Conservation (phyloP, 371 early-diverging fungal genomes). For the Amoeboaphelidium occidentale region DNA sequence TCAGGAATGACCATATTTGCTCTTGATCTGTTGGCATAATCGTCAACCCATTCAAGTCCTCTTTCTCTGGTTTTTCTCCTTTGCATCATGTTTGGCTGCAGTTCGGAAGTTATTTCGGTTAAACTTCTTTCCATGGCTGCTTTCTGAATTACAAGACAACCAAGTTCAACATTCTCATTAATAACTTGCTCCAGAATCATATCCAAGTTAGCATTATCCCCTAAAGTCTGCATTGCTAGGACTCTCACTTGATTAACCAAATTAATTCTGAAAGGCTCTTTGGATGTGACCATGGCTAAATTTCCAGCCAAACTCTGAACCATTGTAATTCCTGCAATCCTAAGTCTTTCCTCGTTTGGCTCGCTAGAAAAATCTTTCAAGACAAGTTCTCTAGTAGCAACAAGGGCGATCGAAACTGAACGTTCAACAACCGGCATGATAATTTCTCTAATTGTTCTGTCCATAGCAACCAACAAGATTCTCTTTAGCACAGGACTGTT, state of each 20-base stretch:
- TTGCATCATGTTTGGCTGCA: constrained; percentile 31
- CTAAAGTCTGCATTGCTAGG: constrained; percentile 47
- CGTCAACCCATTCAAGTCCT: constrained; percentile 15
- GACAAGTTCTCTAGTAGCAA: constrained; percentile 67
- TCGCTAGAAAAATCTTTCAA: constrained; percentile 83
- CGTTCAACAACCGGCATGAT: constrained; percentile 69
- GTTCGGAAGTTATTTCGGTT: constrained; percentile 52
- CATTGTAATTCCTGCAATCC: constrained; percentile 80
- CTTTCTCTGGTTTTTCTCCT: constrained; percentile 63
- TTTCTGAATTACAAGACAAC: constrained; percentile 69
- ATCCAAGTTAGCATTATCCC: constrained; percentile 33
- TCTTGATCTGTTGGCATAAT: constrained; percentile 51
- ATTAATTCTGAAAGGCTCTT: constrained; percentile 72
- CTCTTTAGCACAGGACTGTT: constrained; percentile 55
- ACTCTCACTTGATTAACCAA: constrained; percentile 48
- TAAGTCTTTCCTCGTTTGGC: constrained; percentile 69
- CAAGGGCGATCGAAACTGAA: constrained; percentile 67
- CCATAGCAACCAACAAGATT: constrained; percentile 58
- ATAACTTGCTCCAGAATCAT: constrained; percentile 50
- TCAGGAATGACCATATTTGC: constrained; percentile 34
- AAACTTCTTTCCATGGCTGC: constrained; percentile 74
- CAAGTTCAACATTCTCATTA: constrained; percentile 70
- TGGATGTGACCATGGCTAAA: constrained; percentile 66
- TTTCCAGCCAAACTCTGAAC: constrained; percentile 43
- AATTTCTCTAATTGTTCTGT: constrained; percentile 64